A percentile compares a stretch with the other conserved stretches of the same genome.
phyloP scores from a whole-genome alignment of 768 basidiomycete genomes.

The Kwoniella shandongensis region DNA sequence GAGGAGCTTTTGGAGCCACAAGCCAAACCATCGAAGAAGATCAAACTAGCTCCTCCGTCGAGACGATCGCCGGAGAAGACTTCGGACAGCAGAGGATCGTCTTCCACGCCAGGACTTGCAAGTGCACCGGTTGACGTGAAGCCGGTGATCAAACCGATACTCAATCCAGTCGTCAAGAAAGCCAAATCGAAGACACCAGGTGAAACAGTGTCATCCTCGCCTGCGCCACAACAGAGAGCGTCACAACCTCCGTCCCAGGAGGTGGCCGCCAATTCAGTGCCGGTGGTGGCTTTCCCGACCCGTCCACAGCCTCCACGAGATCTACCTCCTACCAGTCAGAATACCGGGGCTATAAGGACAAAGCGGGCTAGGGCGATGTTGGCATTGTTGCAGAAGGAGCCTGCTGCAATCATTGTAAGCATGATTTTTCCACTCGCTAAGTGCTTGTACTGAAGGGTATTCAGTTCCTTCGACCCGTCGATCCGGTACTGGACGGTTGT shows the following conservation, averaged over 20 bases:
- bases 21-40: constrained; percentile 62
- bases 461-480: constrained; percentile 73
- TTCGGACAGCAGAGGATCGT: background rate
- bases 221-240: constrained; percentile 3
- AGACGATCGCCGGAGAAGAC: constrained; percentile 58
- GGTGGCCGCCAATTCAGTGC: background rate
- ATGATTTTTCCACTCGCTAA: too few relatives aligned
- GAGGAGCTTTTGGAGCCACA: constrained; percentile 18
- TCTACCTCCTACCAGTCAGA: constrained; percentile 24
- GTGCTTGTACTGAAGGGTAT: constrained; percentile 12
- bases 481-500: constrained; percentile 77
- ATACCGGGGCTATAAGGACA: constrained; percentile 28
- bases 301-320: constrained; percentile 22
- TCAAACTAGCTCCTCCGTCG: constrained; percentile 55
- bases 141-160: background rate
- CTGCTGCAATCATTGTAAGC: constrained; percentile 30
- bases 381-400: constrained; percentile 23
- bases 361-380: constrained; percentile 39
- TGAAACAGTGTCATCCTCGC: constrained; percentile 3
- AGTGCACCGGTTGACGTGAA: background rate
- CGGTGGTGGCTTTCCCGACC: background rate
- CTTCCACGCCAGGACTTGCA: background rate
- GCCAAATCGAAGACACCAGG: constrained; percentile 12
- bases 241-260: background rate
- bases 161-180: constrained; percentile 13